Conservation (phyloP, 495 filamentous ascomycete genomes). For the Lichenothelia convexa region DNA sequence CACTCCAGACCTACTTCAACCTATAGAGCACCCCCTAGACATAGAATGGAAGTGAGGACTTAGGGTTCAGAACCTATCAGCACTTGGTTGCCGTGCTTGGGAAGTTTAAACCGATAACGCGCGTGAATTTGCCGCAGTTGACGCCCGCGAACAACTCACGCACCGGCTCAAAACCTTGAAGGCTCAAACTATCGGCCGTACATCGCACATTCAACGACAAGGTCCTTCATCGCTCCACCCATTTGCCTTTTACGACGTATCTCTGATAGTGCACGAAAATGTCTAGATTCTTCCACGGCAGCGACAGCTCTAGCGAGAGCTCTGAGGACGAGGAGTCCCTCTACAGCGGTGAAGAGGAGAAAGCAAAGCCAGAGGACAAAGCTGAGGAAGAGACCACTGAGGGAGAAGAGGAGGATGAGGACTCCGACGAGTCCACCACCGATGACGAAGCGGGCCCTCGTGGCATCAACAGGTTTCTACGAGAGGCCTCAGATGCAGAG, state of each 20-base stretch:
- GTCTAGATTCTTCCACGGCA: not conserved
- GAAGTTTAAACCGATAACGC: not conserved
- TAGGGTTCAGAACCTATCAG: too few relatives aligned
- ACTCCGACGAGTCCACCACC: constrained; percentile 23
- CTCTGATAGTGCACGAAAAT: not conserved
- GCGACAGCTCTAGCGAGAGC: constrained; percentile 54
- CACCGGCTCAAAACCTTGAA: not conserved
- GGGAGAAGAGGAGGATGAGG: constrained; percentile 14
- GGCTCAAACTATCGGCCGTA: too few relatives aligned
- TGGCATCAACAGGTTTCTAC: constrained; percentile 66
- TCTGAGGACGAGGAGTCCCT: constrained; percentile 75
- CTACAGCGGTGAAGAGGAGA: constrained; percentile 50
- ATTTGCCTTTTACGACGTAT: not conserved
- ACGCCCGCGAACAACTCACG: not conserved
- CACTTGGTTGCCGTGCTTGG: too few relatives aligned
- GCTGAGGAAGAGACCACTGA: constrained; percentile 19
- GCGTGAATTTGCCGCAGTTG: not conserved
- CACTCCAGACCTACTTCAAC: too few relatives aligned
- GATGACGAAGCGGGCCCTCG: constrained; percentile 47
- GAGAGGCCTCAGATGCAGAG: constrained; percentile 33
- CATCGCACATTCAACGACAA: not conserved
- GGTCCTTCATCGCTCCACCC: not conserved
- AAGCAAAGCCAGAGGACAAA: constrained; percentile 41
- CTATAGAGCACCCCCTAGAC: too few relatives aligned
- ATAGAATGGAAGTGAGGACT: too few relatives aligned